Conservation (phyloP, 1,284 basidiomycete species). For the Phellinidium pouzarii region DNA sequence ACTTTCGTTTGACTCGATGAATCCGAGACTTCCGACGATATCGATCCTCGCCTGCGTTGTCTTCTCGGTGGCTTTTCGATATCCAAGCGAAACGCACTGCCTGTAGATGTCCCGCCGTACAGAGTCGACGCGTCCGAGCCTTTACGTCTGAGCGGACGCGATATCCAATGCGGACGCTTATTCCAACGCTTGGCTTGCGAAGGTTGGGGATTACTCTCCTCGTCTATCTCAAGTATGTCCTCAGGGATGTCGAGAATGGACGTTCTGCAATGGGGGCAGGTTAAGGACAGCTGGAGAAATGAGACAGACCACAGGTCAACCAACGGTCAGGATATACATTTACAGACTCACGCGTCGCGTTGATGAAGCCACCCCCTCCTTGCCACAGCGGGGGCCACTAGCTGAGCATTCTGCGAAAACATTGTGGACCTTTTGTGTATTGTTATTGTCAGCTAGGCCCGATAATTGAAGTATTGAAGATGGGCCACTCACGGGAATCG, state of each 20-base stretch:
- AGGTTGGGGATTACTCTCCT: conserved; percentile 5
- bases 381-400: conserved; percentile 12
- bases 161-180: conserved; percentile 14
- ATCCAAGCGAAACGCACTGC: not conserved
- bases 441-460: not conserved
- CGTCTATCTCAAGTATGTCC: conserved; percentile 18
- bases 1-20: conserved; percentile 43
- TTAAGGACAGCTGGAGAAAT: conserved; percentile 12
- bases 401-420: conserved; percentile 1
- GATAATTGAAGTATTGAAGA: not conserved
- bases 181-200: conserved; percentile 10
- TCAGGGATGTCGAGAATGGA: conserved; percentile 16
- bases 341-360: conserved; percentile 15
- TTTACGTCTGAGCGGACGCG: conserved; percentile 15
- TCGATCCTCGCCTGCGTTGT: conserved; percentile 79
- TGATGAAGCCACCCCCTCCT: conserved; percentile 6
- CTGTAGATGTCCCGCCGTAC: not conserved
- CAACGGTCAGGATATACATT: not conserved
- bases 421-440: not conserved
- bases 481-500: conserved; percentile 9
- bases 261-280: conserved; percentile 17
- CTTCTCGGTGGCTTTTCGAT: conserved; percentile 20
- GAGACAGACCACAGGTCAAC: not conserved
- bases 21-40: conserved; percentile 81
- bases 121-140: conserved; percentile 13